Percentiles rank a stretch among this genome's conserved stretches.
phyloP scores from a whole-genome alignment of 116 monocot genomes.

The Trichopus zeylanicus region DNA sequence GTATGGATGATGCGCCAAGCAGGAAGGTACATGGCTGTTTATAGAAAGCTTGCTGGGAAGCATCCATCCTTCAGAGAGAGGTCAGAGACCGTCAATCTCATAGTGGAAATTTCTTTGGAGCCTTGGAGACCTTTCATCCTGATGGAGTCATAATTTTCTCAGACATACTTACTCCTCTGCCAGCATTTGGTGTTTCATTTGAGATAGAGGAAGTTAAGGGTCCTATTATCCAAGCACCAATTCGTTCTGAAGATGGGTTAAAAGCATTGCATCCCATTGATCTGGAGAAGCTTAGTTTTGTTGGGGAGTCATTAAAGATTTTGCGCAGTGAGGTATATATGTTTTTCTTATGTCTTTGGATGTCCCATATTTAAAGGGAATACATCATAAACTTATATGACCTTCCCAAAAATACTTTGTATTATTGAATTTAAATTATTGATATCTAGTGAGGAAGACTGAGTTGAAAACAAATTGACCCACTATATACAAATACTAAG shows the following conservation, averaged over 20 bases:
- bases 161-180: constrained; percentile 90
- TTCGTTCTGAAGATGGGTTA: constrained; percentile 53
- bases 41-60: constrained; percentile 73
- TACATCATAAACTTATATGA: no score
- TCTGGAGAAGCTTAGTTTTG: constrained; percentile 74
- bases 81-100: constrained; percentile 85
- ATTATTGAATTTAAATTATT: no score
- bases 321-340: constrained; percentile 69
- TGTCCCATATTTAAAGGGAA: no score
- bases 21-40: constrained; percentile 90
- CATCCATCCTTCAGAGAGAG: constrained; percentile 85
- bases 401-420: no score
- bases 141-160: constrained; percentile 97
- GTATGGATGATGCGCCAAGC: constrained; percentile 99
- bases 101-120: constrained; percentile 97
- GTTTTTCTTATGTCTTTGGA: background rate
- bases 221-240: constrained; percentile 67
- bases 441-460: no score
- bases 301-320: constrained; percentile 74
- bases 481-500: no score
- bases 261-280: constrained; percentile 65
- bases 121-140: constrained; percentile 81
- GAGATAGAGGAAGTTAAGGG: constrained; percentile 87
- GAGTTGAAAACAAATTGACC: no score
- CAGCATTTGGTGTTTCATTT: constrained; percentile 90